phyloP scores from a whole-genome alignment of 768 basidiomycete genomes.

The Phaeotremella skinneri region DNA sequence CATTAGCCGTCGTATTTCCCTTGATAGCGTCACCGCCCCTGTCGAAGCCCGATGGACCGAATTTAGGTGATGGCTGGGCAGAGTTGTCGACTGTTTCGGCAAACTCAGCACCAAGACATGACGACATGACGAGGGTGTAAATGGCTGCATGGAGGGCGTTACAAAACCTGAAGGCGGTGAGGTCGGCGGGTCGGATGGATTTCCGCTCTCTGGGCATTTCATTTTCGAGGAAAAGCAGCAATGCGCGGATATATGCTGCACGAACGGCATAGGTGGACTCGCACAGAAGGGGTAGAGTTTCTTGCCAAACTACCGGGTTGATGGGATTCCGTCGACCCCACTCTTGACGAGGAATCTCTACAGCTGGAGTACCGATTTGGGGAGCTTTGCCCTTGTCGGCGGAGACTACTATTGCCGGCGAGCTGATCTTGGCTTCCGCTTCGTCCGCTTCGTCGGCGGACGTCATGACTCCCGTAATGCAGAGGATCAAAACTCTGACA shows the following conservation, averaged over 20 bases:
- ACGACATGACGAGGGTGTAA: constrained; percentile 73
- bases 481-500: constrained; percentile 34
- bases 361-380: constrained; percentile 21
- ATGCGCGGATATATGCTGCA: constrained; percentile 67
- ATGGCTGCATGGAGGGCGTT: constrained; percentile 76
- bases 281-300: constrained; percentile 79
- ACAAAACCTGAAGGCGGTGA: constrained; percentile 68
- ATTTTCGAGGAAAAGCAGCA: constrained; percentile 71
- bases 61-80: constrained; percentile 31
- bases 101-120: constrained; percentile 60
- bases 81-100: constrained; percentile 30
- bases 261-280: constrained; percentile 75
- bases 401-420: background rate
- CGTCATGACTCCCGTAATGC: constrained; percentile 38
- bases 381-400: constrained; percentile 35
- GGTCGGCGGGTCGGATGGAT: constrained; percentile 51
- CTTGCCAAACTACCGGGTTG: constrained; percentile 83
- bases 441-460: constrained; percentile 32
- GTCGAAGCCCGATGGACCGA: constrained; percentile 38
- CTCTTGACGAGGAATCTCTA: constrained; percentile 7
- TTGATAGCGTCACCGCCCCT: background rate
- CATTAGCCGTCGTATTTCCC: background rate
- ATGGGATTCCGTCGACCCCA: constrained; percentile 54
- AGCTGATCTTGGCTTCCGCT: constrained; percentile 9
- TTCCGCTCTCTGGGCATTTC: constrained; percentile 66